These are phyloP conservation scores for Phytopythium helicoides DNA, from an alignment of 352 stramenopile genomes.

Conservation along the genomic window DNA sequence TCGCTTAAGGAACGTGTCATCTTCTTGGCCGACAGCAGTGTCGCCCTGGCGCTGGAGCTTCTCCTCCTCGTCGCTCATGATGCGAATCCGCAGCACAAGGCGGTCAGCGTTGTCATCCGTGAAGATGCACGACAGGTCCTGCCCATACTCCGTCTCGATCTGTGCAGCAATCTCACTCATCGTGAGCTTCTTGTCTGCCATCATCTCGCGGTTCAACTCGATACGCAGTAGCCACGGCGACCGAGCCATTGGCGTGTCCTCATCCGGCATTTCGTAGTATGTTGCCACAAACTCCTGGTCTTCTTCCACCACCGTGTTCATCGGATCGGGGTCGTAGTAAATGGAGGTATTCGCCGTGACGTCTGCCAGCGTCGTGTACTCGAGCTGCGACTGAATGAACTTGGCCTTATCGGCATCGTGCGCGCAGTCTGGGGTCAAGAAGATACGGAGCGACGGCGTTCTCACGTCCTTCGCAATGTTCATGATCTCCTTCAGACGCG, in stretches of 20 bases:
- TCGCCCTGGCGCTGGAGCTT: constrained; percentile 81
- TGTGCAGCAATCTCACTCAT: constrained; percentile 96
- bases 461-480: constrained; percentile 98
- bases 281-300: constrained; percentile 97
- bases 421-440: constrained; percentile 88
- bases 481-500: constrained; percentile 99
- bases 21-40: constrained; percentile 87
- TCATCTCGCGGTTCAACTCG: constrained; percentile 97
- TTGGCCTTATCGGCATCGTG: constrained; percentile 86
- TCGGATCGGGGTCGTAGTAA: constrained; percentile 98
- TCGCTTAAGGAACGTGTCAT: constrained; percentile 97
- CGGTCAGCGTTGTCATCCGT: constrained; percentile 98
- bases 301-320: constrained; percentile 95
- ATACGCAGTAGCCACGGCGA: constrained; percentile 99
- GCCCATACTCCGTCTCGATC: constrained; percentile 95
- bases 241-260: constrained; percentile 92
- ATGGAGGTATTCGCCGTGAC: constrained; percentile 97
- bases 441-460: constrained; percentile 96
- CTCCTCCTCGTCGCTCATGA: constrained; percentile 94
- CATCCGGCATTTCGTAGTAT: constrained; percentile 97
- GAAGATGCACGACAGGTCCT: constrained; percentile 96
- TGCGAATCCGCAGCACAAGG: constrained; percentile 96
- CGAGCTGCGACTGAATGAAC: constrained; percentile 92
- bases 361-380: constrained; percentile 97
- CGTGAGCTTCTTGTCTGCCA: constrained; percentile 97